Conservation (phyloP, 305 asterid genomes). For the Solanum hybrid region DNA sequence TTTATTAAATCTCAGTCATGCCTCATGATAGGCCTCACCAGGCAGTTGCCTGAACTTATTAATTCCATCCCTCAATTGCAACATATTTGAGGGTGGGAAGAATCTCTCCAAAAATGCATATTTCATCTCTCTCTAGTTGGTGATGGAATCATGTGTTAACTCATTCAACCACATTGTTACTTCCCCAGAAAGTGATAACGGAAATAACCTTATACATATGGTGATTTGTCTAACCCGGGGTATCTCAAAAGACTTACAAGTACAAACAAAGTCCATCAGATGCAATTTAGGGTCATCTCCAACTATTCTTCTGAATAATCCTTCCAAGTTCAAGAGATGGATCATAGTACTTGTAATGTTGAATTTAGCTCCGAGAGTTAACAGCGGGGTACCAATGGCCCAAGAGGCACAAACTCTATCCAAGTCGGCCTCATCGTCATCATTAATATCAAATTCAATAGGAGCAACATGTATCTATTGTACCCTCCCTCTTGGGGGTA, state of each 20-base stretch:
- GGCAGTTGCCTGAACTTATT: too few relatives aligned
- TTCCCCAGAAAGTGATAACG: too few relatives aligned
- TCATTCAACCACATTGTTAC: background rate
- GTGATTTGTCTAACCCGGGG: background rate
- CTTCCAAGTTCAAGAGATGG: background rate
- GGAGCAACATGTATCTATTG: background rate
- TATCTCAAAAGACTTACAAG: background rate
- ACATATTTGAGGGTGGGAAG: background rate
- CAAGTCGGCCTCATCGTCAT: background rate
- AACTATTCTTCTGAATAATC: background rate
- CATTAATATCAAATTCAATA: background rate
- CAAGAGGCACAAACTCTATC: too few relatives aligned
- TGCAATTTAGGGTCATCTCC: background rate
- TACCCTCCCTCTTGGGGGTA: background rate
- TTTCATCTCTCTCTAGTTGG: background rate
- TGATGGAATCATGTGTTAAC: background rate
- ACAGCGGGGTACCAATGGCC: too few relatives aligned
- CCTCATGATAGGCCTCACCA: too few relatives aligned
- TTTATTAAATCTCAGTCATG: too few relatives aligned
- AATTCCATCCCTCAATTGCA: too few relatives aligned
- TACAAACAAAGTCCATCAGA: background rate
- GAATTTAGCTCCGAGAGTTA: background rate
- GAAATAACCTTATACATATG: too few relatives aligned
- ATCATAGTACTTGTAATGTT: background rate
- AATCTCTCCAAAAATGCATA: background rate